Percentiles rank a stretch among this genome's conserved stretches.
These are phyloP conservation scores for Cornus kousa DNA, from an alignment of 148 eudicot species.

Conservation along the genomic window DNA sequence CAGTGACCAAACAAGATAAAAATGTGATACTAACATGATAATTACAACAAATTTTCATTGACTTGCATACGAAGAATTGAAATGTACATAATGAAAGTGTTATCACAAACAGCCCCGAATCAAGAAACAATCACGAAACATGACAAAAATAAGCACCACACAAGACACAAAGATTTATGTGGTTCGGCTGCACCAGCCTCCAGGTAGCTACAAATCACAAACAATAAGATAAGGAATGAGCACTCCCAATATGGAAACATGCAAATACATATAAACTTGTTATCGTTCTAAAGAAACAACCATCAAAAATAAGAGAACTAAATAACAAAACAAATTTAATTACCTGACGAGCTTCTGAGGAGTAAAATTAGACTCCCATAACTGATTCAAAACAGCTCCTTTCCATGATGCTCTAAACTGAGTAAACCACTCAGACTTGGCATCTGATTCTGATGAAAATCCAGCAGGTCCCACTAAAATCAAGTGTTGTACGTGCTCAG, in stretches of 20 bases:
- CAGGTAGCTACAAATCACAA: background rate
- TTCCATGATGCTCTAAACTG: constrained; percentile 84
- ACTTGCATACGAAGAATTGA: background rate
- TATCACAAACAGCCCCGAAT: too few relatives aligned
- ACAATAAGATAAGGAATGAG: background rate
- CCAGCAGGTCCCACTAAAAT: constrained; percentile 98
- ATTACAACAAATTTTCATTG: background rate
- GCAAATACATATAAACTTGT: background rate
- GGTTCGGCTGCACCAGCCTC: too few relatives aligned
- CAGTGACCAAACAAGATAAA: background rate
- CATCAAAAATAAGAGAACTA: background rate
- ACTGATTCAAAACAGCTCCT: constrained; percentile 81
- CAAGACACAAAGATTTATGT: too few relatives aligned
- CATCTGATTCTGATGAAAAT: constrained; percentile 66
- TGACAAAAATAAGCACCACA: too few relatives aligned
- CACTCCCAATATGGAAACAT: background rate
- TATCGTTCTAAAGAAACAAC: background rate
- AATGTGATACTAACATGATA: background rate
- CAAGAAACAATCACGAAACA: too few relatives aligned
- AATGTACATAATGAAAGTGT: background rate
- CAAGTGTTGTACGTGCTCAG: constrained; percentile 85
- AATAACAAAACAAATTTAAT: constrained; percentile 2
- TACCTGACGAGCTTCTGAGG: constrained; percentile 86
- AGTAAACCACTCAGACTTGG: constrained; percentile 56
- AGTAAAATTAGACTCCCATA: constrained; percentile 97